phyloP scores from a whole-genome alignment of 768 basidiomycete species.

The Phlegmacium glaucopus region DNA sequence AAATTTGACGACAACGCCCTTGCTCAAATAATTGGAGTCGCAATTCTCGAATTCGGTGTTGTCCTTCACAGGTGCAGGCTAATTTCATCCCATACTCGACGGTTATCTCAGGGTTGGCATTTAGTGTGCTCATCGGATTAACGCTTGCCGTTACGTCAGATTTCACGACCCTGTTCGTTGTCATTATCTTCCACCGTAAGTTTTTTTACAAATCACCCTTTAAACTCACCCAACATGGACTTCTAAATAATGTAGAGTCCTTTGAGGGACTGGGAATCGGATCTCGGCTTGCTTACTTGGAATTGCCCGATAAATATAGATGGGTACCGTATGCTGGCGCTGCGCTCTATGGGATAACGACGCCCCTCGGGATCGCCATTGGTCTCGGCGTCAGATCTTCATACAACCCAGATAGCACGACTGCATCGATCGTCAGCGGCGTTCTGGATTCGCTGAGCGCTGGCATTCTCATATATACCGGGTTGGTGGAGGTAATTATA shows the following conservation, averaged over 20 bases:
- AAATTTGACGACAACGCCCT: slow-evolving; percentile 38
- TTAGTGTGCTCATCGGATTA: slow-evolving; percentile 79
- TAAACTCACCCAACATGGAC: neutral
- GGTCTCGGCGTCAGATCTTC: slow-evolving; percentile 73
- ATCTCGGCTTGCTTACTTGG: slow-evolving; percentile 79
- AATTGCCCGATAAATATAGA: slow-evolving; percentile 49
- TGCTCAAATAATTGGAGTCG: slow-evolving; percentile 83
- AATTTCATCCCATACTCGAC: neutral
- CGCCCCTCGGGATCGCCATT: slow-evolving; percentile 84
- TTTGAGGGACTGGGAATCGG: slow-evolving; percentile 96
- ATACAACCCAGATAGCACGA: slow-evolving; percentile 79
- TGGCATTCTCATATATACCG: slow-evolving; percentile 87
- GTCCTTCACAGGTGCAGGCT: slow-evolving; percentile 64
- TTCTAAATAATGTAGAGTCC: slow-evolving; percentile 50
- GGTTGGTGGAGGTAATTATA: slow-evolving; percentile 69
- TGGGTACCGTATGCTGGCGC: slow-evolving; percentile 61
- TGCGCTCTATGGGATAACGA: slow-evolving; percentile 68
- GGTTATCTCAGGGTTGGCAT: neutral
- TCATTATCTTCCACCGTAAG: slow-evolving; percentile 90
- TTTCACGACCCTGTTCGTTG: slow-evolving; percentile 86
- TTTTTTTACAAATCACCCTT: slow-evolving; percentile 9
- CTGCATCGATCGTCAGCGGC: slow-evolving; percentile 80
- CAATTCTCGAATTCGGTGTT: slow-evolving; percentile 93
- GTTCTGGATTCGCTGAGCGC: slow-evolving; percentile 81
- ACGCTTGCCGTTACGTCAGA: slow-evolving; percentile 85